Percentiles rank a stretch among this genome's conserved stretches.
These are phyloP conservation scores for Eucalyptus sp. DNA, from an alignment of 345 rosid genomes.

Conservation along the genomic window DNA sequence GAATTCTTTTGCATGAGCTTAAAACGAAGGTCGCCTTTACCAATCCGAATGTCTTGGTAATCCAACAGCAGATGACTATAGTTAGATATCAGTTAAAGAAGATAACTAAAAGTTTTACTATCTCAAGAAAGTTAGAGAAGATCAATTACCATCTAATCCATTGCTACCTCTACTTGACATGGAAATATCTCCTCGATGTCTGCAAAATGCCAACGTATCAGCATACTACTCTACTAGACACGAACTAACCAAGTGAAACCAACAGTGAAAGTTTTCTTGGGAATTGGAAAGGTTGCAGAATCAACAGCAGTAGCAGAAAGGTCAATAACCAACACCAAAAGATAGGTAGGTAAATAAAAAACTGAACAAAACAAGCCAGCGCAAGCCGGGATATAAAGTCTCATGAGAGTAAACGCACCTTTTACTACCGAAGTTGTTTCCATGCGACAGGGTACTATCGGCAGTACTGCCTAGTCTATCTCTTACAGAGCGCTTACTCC, in stretches of 20 bases:
- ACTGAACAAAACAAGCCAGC: not conserved
- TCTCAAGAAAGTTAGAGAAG: not conserved
- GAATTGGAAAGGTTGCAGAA: not conserved
- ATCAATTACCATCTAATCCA: conserved; percentile 28
- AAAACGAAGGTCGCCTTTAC: conserved; percentile 67
- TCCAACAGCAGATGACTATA: not conserved
- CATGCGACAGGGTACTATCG: conserved; percentile 22
- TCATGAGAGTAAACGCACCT: conserved; percentile 20
- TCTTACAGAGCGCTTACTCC: conserved; percentile 70
- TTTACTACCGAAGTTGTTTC: conserved; percentile 32
- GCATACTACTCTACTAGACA: not conserved
- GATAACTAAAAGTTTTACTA: not conserved
- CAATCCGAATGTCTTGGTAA: conserved; percentile 43
- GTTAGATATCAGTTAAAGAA: conserved; percentile 7
- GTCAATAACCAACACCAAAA: not conserved
- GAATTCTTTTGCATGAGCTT: conserved; percentile 66
- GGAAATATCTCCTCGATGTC: conserved; percentile 50
- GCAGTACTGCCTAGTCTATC: conserved; percentile 64
- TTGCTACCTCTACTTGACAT: conserved; percentile 17
- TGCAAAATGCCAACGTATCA: conserved; percentile 19
- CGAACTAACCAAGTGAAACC: not conserved
- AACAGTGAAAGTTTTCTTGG: not conserved
- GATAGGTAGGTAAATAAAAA: not conserved
- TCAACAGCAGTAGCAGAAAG: not conserved
- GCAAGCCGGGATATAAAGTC: not conserved